These are phyloP conservation scores for Neolecta irregularis DNA, from an alignment of 1,139 yeast species.

Conservation along the genomic window DNA sequence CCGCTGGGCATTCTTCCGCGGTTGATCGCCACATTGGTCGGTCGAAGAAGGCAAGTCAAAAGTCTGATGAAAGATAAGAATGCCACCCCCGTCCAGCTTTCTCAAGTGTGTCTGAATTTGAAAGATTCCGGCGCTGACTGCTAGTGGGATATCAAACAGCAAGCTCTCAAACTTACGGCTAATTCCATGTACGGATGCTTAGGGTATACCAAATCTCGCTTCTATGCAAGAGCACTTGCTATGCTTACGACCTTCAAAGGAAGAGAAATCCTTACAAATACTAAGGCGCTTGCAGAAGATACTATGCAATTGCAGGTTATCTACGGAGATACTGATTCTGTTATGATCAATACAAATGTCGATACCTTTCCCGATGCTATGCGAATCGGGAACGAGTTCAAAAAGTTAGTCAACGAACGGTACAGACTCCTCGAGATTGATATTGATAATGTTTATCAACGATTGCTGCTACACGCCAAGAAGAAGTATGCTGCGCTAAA, in stretches of 20 bases:
- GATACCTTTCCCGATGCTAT: conserved; percentile 57
- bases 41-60: conserved; percentile 87
- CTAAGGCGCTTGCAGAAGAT: conserved; percentile 87
- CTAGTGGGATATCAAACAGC: conserved; percentile 90
- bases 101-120: conserved; percentile 19
- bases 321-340: conserved; percentile 98
- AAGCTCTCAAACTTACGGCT: conserved; percentile 90
- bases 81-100: conserved; percentile 44
- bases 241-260: conserved; percentile 93
- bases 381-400: conserved; percentile 72
- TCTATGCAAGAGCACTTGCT: conserved; percentile 91
- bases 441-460: conserved; percentile 81
- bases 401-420: conserved; percentile 70
- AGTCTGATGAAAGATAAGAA: conserved; percentile 61
- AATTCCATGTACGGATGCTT: conserved; percentile 99
- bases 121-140: neutral
- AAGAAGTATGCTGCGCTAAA: conserved; percentile 94
- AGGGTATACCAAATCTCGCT: conserved; percentile 81
- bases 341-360: conserved; percentile 89
- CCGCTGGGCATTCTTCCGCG: conserved; percentile 75
- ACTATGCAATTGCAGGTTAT: conserved; percentile 68
- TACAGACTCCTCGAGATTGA: conserved; percentile 83
- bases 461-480: conserved; percentile 79
- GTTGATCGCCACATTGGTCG: conserved; percentile 66
- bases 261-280: conserved; percentile 84